Conservation (phyloP, 495 filamentous ascomycete genomes). For the Echria macrotheca region DNA sequence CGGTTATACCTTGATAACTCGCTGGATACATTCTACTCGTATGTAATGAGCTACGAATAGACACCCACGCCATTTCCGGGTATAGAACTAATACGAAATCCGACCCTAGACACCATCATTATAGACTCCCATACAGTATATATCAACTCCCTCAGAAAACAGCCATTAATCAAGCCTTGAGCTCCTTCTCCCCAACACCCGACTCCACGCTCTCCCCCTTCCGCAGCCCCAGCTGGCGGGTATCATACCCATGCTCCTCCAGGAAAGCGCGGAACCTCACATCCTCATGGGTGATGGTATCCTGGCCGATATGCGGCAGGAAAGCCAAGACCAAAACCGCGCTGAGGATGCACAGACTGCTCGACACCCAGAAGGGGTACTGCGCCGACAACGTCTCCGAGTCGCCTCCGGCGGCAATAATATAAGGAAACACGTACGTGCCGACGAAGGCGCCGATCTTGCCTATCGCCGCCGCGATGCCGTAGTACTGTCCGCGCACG, state of each 20-base stretch:
- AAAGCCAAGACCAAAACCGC: conserved; percentile 53
- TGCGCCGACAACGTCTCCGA: conserved; percentile 54
- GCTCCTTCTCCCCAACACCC: no score
- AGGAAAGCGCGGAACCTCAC: conserved; percentile 64
- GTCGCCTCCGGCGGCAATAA: conserved; percentile 58
- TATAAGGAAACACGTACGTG: conserved; percentile 71
- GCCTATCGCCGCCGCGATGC: conserved; percentile 75
- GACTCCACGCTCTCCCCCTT: conserved; percentile 24
- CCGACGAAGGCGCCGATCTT: conserved; percentile 93
- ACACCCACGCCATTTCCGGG: no score
- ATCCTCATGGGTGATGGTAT: conserved; percentile 69
- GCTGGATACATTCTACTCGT: no score
- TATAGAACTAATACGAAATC: no score
- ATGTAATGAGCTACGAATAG: no score
- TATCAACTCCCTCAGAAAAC: no score
- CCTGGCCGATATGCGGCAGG: conserved; percentile 64
- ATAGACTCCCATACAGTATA: no score
- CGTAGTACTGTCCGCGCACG: conserved; percentile 88
- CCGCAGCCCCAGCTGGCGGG: conserved; percentile 56
- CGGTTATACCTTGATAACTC: no score
- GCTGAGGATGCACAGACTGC: conserved; percentile 57
- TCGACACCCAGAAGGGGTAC: conserved; percentile 74
- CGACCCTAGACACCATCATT: no score
- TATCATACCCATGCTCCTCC: conserved; percentile 64
- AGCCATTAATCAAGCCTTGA: no score